Conservation (phyloP, 805 yeast species). For the Myxozyma mucilagina region DNA sequence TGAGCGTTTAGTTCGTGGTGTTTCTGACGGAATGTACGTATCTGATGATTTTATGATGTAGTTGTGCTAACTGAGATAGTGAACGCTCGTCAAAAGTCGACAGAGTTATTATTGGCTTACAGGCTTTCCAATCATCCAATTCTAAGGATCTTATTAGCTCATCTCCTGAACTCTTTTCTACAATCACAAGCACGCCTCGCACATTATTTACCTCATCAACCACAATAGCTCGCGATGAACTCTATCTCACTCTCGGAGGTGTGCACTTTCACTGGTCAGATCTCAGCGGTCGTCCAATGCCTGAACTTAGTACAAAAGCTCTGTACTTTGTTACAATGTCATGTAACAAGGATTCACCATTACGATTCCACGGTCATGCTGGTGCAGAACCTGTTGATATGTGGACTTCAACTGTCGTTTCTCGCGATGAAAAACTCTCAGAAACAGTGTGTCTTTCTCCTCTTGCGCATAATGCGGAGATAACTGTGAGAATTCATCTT, state of each 20-base stretch:
- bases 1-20: constrained; percentile 74
- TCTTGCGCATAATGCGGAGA: constrained; percentile 52
- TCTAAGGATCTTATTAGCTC: constrained; percentile 13
- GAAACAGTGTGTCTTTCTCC: constrained; percentile 69
- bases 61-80: constrained; percentile 39
- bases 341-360: constrained; percentile 4
- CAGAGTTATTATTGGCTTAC: constrained; percentile 63
- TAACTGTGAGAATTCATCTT: constrained; percentile 56
- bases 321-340: constrained; percentile 20
- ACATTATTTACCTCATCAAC: constrained; percentile 22
- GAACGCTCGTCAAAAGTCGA: constrained; percentile 83
- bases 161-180: constrained; percentile 19
- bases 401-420: constrained; percentile 61
- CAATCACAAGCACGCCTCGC: constrained; percentile 10
- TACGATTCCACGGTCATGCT: constrained; percentile 8
- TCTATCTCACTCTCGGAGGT: constrained; percentile 24
- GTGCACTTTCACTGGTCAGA: constrained; percentile 13
- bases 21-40: constrained; percentile 55
- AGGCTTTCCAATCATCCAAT: constrained; percentile 58
- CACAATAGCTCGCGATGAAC: constrained; percentile 24
- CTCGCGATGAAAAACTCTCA: constrained; percentile 69
- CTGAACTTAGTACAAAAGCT: constrained; percentile 5
- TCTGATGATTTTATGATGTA: background rate
- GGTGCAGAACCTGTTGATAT: constrained; percentile 27
- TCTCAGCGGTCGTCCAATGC: background rate